Percentiles rank a stretch among this genome's conserved stretches.
Evolutionary conservation across 495 filamentous ascomycete species (phyloP).

Genomic region (Tuber borchii): DNA sequence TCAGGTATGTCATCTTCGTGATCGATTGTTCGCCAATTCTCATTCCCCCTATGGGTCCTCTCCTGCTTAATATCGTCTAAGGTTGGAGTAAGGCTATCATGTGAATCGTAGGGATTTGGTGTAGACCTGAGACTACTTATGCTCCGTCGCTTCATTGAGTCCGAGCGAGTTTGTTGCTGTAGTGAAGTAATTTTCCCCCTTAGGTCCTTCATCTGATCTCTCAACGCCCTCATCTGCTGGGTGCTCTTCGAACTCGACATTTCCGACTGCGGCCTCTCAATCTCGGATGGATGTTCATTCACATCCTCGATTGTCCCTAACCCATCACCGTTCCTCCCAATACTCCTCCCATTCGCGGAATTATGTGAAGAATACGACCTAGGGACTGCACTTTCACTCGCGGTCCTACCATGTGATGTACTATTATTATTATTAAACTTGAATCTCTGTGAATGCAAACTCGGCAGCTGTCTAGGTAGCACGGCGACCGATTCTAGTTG

Average conservation of each 20-base stretch:
- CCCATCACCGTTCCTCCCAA: slow-evolving; percentile 12
- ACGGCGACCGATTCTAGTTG: slow-evolving; percentile 31
- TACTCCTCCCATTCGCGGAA: background rate
- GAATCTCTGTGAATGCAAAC: slow-evolving; percentile 25
- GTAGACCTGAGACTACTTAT: slow-evolving; percentile 59
- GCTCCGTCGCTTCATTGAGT: slow-evolving; percentile 74
- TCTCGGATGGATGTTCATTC: slow-evolving; percentile 27
- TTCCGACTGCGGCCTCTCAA: slow-evolving; percentile 32
- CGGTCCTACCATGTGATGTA: slow-evolving; percentile 32
- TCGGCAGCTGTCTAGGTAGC: slow-evolving; percentile 13
- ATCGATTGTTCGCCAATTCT: slow-evolving; percentile 9
- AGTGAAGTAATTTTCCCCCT: slow-evolving; percentile 84
- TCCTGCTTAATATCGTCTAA: slow-evolving; percentile 15
- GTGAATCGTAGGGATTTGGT: slow-evolving; percentile 26
- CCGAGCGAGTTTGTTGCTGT: slow-evolving; percentile 72
- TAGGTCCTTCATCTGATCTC: slow-evolving; percentile 87
- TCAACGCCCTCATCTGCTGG: slow-evolving; percentile 70
- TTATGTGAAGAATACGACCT: background rate
- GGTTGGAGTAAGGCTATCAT: slow-evolving; percentile 7
- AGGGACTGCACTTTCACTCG: slow-evolving; percentile 40
- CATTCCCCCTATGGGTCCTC: background rate
- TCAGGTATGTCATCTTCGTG: slow-evolving; percentile 29
- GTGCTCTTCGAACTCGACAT: slow-evolving; percentile 39
- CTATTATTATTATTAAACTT: slow-evolving; percentile 17
- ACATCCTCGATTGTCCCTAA: slow-evolving; percentile 33